phyloP scores from a whole-genome alignment of 2,329 filamentous ascomycete genomes.

The Lachnellula occidentalis region DNA sequence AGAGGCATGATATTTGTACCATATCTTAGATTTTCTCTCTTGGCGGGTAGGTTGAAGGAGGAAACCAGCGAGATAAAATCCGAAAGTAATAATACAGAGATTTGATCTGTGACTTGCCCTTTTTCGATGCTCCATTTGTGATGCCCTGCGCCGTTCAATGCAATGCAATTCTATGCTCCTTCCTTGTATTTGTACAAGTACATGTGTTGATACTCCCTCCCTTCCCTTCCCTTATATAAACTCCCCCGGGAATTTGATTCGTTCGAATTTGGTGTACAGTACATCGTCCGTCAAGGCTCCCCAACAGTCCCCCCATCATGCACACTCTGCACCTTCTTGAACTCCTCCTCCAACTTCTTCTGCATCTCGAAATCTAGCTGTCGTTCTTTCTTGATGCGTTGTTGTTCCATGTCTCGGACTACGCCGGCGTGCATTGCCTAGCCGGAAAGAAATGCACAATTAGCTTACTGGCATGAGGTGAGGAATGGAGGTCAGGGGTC shows the following conservation, averaged over 20 bases:
- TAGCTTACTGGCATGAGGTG: too few species aligned
- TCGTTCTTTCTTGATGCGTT: conserved; percentile 82
- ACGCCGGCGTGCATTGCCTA: conserved; percentile 96
- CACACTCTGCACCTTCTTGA: conserved; percentile 82
- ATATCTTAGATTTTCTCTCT: conserved; percentile 1
- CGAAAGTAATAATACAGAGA: conserved; percentile 11
- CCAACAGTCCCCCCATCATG: conserved; percentile 38
- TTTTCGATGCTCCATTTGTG: not conserved
- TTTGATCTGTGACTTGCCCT: conserved; percentile 5
- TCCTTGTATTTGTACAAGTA: too few species aligned
- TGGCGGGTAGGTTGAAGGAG: too few species aligned
- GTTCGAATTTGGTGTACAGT: not conserved
- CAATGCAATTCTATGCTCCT: too few species aligned
- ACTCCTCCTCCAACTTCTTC: conserved; percentile 76
- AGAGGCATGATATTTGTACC: conserved; percentile 10
- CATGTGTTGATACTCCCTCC: too few species aligned
- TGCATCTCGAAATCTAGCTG: conserved; percentile 96
- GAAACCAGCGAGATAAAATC: not conserved
- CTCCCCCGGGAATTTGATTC: too few species aligned
- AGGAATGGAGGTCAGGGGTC: conserved; percentile 27
- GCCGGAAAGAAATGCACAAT: not conserved
- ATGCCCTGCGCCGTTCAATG: not conserved
- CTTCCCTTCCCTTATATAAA: too few species aligned
- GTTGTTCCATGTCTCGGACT: conserved; percentile 89
- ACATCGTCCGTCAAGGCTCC: conserved; percentile 2